Evolutionary conservation across 306 rosid species (phyloP), one percentile per base, ranked within the genome.

Genomic region (Fagus sylvatica): DNA sequence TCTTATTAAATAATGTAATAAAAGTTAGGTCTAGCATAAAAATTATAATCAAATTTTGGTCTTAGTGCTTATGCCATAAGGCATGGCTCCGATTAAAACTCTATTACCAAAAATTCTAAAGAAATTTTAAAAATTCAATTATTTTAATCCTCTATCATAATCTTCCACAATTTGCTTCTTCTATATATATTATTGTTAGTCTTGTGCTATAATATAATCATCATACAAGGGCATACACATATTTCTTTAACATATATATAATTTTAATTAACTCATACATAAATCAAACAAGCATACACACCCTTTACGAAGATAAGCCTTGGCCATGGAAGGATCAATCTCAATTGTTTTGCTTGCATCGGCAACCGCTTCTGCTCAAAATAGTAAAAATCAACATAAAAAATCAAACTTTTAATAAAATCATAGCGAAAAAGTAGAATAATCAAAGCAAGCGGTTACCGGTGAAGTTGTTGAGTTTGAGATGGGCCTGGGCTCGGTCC

Each of bases 401-500:
- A 46, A 46, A 46, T 46, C 51, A 0, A 46, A 46, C 13, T 46
- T 46, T 10, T 10, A 3, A 46, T 10, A 46, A 46, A 46, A 10
- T 46, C 11, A 46, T 46, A 22, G 28, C 28, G 28, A 7, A 46
- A 49, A 72, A 22, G 61, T 69, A 51, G 3, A 53, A 48, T 48
- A 74, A 48, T 2, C 10, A 67, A 32, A 36, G 32, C 32, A 28
- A 65, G 11, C 43, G 6, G 4, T n/a, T 59, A 80, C 76, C 79
- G 2, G 79, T 59, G 76, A 69, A 69, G 42, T 74, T 41, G 62
- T 40, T 13, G 79, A 74, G 71, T 37, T 74, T 74, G 59, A 80
- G 37, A 74, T 60, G 79, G 16, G 92, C 84, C 69, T 90, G 91
- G 5, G 92, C 88, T n/a, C 92, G 74, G 9, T 88, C 92, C 28